These are phyloP conservation scores for Linnemannia hyalina DNA, from an alignment of 192 early-diverging fungal species.

Conservation along the genomic window DNA sequence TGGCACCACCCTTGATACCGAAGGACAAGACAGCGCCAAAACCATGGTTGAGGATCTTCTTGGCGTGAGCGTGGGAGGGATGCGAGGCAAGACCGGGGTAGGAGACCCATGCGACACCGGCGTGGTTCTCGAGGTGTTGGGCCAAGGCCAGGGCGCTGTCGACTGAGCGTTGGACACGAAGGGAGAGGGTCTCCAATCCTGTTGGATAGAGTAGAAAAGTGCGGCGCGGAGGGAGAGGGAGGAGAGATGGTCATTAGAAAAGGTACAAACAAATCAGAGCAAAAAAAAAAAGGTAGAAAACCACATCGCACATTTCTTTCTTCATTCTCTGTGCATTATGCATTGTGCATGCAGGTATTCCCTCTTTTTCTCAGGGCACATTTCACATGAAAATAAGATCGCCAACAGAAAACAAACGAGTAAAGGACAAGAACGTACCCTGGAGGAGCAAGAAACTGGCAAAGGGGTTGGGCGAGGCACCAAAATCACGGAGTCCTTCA, in stretches of 20 bases:
- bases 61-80: conserved; percentile 82
- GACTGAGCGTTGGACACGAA: conserved; percentile 89
- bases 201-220: not conserved
- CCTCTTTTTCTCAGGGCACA: not conserved
- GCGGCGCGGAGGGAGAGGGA: not conserved
- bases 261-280: not conserved
- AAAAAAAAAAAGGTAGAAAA: not conserved
- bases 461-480: conserved; percentile 89
- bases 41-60: conserved; percentile 84
- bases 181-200: conserved; percentile 89
- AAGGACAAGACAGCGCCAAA: conserved; percentile 92
- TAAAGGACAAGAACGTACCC: conserved; percentile 49
- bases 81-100: conserved; percentile 89
- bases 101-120: conserved; percentile 86
- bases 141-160: conserved; percentile 86
- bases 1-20: conserved; percentile 70
- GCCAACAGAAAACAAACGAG: not conserved
- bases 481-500: conserved; percentile 89
- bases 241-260: not conserved
- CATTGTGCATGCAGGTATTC: not conserved
- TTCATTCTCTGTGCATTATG: not conserved
- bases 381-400: not conserved
- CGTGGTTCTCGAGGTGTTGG: conserved; percentile 78
- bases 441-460: conserved; percentile 89
- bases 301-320: not conserved